Base-by-base conservation (phyloP, 768 basidiomycete genomes). In the Kwoniella newhampshirensis region DNA sequence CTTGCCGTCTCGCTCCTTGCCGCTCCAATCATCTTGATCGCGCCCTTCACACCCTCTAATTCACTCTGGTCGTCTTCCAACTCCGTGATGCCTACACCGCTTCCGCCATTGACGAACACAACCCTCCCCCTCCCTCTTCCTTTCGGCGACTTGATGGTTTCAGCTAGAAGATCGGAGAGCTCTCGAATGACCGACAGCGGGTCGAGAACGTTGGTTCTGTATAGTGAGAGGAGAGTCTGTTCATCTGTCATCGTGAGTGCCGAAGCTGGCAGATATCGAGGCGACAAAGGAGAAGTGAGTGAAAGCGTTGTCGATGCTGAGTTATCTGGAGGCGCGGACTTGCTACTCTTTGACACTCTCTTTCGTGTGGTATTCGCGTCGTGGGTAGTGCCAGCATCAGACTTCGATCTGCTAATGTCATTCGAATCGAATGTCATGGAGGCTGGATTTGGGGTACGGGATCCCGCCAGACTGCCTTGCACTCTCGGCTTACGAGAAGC, bases 161-260 rank as follows among this genome's bases (percentile, higher is more conserved):
- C 37, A 25, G 37, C 27, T 25, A 68, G 51, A 0, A 68, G 46
- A 40, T 71, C 67, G 7, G 51, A 53, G 3, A 71, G 53, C 39
- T 71, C 67, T 18, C 54, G 53, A 26, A 68, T 60, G 51, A 71
- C 56, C 17, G 60, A 21, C 15, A 71, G 51, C 3, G 70, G 70
- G 23, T 71, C 70, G n/a, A 69, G 46, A 18, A 71, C 54, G 35
- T 68, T 71, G 2, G 63, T 45, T 20, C 59, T 61, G 44, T 68
- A 71, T 15, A 71, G 46, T 0, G 57, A 58, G 15, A 63, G 25
- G 11, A 71, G 63, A 6, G 57, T 54, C 2, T 51, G 23, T 43
- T 68, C 63, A 42, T 64, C 60, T 12, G 66, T 53, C 37, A 46
- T 46, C 1, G 51, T 40, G 17, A 70, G 43, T 15, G 61, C 20